Conservation (phyloP, 345 rosid species). For the Mallotus nudiflorus region DNA sequence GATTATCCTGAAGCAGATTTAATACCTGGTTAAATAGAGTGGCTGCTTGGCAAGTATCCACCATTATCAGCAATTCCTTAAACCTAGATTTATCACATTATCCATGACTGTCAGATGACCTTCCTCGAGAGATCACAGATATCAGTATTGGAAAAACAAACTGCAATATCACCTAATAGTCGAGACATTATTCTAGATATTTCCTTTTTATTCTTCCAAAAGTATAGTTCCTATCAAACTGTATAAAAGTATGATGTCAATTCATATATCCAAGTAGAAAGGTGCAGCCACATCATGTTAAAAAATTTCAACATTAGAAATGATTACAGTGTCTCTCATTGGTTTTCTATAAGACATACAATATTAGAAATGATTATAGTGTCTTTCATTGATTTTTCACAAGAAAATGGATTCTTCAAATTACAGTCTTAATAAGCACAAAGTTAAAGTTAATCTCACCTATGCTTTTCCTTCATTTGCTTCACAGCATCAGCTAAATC, state of each 20-base stretch:
- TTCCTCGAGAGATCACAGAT: constrained; percentile 3
- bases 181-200: background rate
- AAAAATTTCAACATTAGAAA: constrained; percentile 11
- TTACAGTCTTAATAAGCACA: constrained; percentile 16
- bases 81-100: constrained; percentile 52
- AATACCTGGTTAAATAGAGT: constrained; percentile 93
- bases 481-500: constrained; percentile 99
- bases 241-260: background rate
- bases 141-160: background rate
- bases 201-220: background rate
- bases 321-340: constrained; percentile 4
- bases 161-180: background rate
- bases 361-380: too few relatives aligned
- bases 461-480: constrained; percentile 96
- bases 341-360: background rate
- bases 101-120: constrained; percentile 16
- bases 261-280: background rate
- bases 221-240: background rate
- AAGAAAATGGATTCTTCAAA: background rate
- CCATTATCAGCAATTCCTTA: constrained; percentile 97
- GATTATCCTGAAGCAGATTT: constrained; percentile 7
- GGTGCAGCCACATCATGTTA: background rate
- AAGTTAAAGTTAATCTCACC: constrained; percentile 42
- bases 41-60: constrained; percentile 99
- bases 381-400: too few relatives aligned